Percentiles rank a stretch among this genome's conserved stretches.
These are phyloP conservation scores for Candida namnaoensis DNA, from an alignment of 805 yeast species.

Conservation along the genomic window DNA sequence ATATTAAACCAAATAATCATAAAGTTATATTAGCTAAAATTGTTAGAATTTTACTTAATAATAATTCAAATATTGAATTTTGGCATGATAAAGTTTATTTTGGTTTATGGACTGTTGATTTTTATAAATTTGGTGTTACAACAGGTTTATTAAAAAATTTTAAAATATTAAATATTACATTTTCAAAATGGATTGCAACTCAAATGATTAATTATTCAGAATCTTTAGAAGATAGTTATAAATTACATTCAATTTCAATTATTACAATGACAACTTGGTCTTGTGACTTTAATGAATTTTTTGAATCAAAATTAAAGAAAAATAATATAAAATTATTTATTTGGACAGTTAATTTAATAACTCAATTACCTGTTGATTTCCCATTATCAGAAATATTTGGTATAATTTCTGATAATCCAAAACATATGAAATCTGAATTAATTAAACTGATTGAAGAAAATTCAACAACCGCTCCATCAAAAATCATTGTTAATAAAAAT, in stretches of 20 bases:
- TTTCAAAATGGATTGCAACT: constrained; percentile 23
- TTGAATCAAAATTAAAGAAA: constrained; percentile 21
- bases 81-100: constrained; percentile 39
- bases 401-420: not conserved
- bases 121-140: constrained; percentile 31
- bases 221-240: constrained; percentile 25
- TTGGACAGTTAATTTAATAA: constrained; percentile 41
- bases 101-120: constrained; percentile 45
- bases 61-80: constrained; percentile 27
- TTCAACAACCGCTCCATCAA: too few relatives aligned
- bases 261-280: constrained; percentile 37
- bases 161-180: constrained; percentile 24
- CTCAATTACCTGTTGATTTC: not conserved
- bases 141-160: constrained; percentile 27
- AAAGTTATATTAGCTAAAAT: constrained; percentile 32
- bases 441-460: too few relatives aligned
- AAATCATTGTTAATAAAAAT: too few relatives aligned
- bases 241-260: constrained; percentile 48
- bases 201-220: constrained; percentile 26
- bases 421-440: not conserved
- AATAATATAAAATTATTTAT: constrained; percentile 29
- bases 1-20: constrained; percentile 39
- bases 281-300: constrained; percentile 19
- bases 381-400: not conserved
- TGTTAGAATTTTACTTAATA: constrained; percentile 23